Evolutionary conservation across 352 stramenopile species (phyloP).

Genomic region (Globisporangium barbulae): DNA sequence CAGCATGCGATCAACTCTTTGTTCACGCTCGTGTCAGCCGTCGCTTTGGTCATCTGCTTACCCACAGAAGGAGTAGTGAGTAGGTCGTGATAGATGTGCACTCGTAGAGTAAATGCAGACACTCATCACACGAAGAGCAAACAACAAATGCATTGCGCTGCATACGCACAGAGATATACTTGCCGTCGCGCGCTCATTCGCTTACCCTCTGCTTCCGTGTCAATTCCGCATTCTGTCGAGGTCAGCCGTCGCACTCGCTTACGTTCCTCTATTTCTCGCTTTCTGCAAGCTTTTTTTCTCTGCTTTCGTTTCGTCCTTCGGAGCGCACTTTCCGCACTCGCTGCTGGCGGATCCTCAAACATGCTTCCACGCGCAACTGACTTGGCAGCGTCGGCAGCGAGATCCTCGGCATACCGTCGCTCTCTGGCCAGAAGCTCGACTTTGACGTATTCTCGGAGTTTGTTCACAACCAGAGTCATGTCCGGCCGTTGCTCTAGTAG

Average conservation of each 20-base stretch:
- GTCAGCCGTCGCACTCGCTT: neutral
- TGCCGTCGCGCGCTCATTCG: too few relatives aligned
- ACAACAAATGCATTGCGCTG: too few relatives aligned
- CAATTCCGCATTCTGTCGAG: too few relatives aligned
- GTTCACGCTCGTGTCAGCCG: too few relatives aligned
- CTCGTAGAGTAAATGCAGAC: neutral
- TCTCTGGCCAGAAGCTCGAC: neutral
- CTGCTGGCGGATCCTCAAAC: too few relatives aligned
- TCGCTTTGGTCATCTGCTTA: too few relatives aligned
- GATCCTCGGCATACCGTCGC: neutral
- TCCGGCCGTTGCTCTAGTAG: neutral
- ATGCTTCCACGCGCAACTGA: neutral
- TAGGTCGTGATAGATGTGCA: too few relatives aligned
- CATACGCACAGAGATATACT: too few relatives aligned
- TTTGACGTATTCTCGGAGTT: slow-evolving; percentile 2
- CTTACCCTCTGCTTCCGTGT: too few relatives aligned
- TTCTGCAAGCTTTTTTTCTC: neutral
- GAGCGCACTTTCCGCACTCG: neutral
- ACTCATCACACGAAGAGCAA: neutral
- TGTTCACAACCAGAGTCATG: neutral
- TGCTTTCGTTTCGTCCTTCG: neutral
- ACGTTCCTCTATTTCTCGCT: neutral
- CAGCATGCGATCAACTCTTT: neutral
- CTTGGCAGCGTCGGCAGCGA: neutral
- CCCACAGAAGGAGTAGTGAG: too few relatives aligned